Evolutionary conservation across 495 filamentous ascomycete species (phyloP).

Genomic region (Penicillium flavigenum): DNA sequence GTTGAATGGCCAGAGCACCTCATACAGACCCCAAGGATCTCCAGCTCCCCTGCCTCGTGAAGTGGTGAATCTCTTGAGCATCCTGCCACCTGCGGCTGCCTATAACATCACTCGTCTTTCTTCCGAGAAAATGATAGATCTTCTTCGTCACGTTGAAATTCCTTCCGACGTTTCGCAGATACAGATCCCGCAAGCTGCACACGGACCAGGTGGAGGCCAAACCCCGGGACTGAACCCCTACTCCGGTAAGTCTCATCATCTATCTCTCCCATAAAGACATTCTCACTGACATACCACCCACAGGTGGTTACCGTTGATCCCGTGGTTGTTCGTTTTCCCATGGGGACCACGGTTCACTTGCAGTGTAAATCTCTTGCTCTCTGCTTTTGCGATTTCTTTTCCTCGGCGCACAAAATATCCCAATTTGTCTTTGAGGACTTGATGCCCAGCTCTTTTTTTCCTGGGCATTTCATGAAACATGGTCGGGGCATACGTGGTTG

Average conservation of each 20-base stretch:
- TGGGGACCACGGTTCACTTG: neutral
- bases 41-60: slow-evolving; percentile 67
- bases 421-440: slow-evolving; percentile 22
- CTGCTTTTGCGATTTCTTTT: slow-evolving; percentile 13
- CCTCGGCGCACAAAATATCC: slow-evolving; percentile 21
- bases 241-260: slow-evolving; percentile 30
- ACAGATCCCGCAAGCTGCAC: slow-evolving; percentile 38
- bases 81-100: slow-evolving; percentile 72
- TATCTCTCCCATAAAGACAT: neutral
- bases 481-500: slow-evolving; percentile 11
- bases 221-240: slow-evolving; percentile 31
- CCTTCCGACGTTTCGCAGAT: slow-evolving; percentile 55
- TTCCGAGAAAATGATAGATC: slow-evolving; percentile 67
- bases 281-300: neutral
- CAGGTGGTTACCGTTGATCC: slow-evolving; percentile 38
- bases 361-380: slow-evolving; percentile 17
- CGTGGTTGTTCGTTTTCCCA: neutral
- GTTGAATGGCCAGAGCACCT: slow-evolving; percentile 36
- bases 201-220: slow-evolving; percentile 32
- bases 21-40: slow-evolving; percentile 46
- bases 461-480: slow-evolving; percentile 10
- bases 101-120: slow-evolving; percentile 69
- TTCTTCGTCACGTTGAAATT: slow-evolving; percentile 65
- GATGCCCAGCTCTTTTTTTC: slow-evolving; percentile 12
- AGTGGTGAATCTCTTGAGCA: slow-evolving; percentile 75